A percentile compares a stretch with the other conserved stretches of the same genome.
Evolutionary conservation across 495 filamentous ascomycete species (phyloP).

Genomic region (Neurospora sp.): DNA sequence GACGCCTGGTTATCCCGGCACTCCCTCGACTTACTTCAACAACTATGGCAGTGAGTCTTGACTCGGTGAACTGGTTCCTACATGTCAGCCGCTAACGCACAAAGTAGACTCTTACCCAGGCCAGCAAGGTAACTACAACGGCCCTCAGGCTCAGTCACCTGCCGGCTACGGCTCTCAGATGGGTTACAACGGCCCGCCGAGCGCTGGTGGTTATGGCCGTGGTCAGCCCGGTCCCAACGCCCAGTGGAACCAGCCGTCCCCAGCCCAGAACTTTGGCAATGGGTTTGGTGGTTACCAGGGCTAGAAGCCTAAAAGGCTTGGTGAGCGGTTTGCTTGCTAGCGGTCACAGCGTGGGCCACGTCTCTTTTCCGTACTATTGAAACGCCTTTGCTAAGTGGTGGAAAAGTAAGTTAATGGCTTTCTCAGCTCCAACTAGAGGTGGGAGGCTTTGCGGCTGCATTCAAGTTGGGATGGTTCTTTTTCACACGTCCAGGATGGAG

Average conservation of each 20-base stretch:
- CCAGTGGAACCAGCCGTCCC: conserved; percentile 61
- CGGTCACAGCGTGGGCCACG: not conserved
- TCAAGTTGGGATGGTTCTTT: not conserved
- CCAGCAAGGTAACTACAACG: conserved; percentile 41
- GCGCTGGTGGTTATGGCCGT: conserved; percentile 73
- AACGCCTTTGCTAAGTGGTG: conserved; percentile 1
- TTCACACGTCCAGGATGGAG: not conserved
- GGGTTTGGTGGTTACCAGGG: conserved; percentile 53
- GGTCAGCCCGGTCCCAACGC: conserved; percentile 63
- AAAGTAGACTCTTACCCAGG: conserved; percentile 35
- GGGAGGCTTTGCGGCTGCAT: not conserved
- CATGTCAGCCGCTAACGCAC: conserved; percentile 17
- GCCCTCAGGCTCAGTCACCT: conserved; percentile 47
- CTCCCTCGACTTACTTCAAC: conserved; percentile 79
- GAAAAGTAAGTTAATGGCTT: conserved; percentile 4
- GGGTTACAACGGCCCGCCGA: conserved; percentile 51
- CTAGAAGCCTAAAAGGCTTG: conserved; percentile 16
- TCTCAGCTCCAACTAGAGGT: not conserved
- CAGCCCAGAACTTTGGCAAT: conserved; percentile 46
- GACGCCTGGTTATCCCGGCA: conserved; percentile 53
- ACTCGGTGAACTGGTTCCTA: not conserved
- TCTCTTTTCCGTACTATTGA: conserved; percentile 3
- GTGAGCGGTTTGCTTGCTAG: not conserved
- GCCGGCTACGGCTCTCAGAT: conserved; percentile 55
- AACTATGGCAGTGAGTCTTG: conserved; percentile 72